Evolutionary conservation across 768 basidiomycete genomes (phyloP).

Genomic region (Phanerochaete sordida): DNA sequence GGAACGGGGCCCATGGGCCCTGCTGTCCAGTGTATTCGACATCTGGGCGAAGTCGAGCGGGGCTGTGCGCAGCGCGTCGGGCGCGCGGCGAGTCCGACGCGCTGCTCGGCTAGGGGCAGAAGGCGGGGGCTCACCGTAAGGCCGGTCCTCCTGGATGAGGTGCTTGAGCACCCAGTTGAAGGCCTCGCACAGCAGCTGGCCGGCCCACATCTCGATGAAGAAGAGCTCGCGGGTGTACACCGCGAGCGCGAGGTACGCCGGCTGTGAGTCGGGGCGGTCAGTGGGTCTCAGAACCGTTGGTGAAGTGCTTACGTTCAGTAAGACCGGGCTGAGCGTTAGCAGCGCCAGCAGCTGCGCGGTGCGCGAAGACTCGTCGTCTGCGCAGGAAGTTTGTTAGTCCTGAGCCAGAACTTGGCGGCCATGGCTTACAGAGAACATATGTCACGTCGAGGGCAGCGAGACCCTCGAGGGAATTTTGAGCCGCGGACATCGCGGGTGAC

Average conservation of each 20-base stretch:
- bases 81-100: background rate
- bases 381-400: background rate
- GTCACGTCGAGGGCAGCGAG: constrained; percentile 21
- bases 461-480: background rate
- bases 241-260: constrained; percentile 73
- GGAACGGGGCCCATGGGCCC: background rate
- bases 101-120: background rate
- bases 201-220: constrained; percentile 82
- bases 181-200: constrained; percentile 69
- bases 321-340: constrained; percentile 31
- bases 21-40: background rate
- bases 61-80: constrained; percentile 3
- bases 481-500: constrained; percentile 1
- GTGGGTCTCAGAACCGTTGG: too few relatives aligned
- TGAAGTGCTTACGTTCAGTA: constrained; percentile 28
- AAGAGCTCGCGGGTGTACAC: constrained; percentile 75
- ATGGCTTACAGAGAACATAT: constrained; percentile 25
- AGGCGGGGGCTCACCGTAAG: constrained; percentile 45
- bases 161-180: constrained; percentile 70
- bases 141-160: constrained; percentile 63
- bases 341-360: constrained; percentile 26
- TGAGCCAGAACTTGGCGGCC: background rate
- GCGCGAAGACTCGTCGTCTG: constrained; percentile 29
- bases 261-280: too few relatives aligned
- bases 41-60: background rate